Base-by-base conservation (phyloP, 139 green algal species). In the Micractinium sp. region DNA sequence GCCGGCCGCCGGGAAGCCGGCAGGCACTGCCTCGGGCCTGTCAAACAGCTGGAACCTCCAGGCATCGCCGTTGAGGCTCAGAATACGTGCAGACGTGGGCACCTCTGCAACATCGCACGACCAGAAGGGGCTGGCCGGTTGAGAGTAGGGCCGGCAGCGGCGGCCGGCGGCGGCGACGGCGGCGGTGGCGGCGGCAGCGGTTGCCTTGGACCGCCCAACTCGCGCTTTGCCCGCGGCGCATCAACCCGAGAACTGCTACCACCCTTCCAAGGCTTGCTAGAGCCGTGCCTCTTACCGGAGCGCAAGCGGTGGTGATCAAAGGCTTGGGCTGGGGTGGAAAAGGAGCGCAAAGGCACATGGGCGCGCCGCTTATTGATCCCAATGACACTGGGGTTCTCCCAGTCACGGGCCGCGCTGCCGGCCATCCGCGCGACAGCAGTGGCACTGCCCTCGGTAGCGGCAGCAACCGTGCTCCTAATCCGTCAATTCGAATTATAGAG, bases 21-120 rank as follows among this genome's bases (percentile, higher is more conserved):
- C 38, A 0, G 93, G 93, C n/a, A 97, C 96, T 18, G 82, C 74
- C 13, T 88, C 85, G 0, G 96, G 96, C 38, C 71, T 88, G 7
- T 90, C 82, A 41, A 93, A 94, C 33, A 98, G 88, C 35, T 90
- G 84, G 85, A 98, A 98, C 7, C 81, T 31, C 95, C 95, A 98
- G 1, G 90, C 80, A 19, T 83, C 84, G 39, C 90, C 92, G 66
- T 94, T 95, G 60, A 97, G 90, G 15, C 53, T 25, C 2, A 91
- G 87, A 0, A 91, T 20, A 0, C 92, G 86, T 7, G 84, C 13
- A 69, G 67, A 89, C 12, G 56, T 12, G 27, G 81, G 66, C 0
- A 16, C 56, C 39, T 89, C 82, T 53, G 73, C 66, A 31, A 36
- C 22, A 29, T 3, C 3, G 35, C 15, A 38, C 2, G 15, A 79